A percentile compares a stretch with the other conserved stretches of the same genome.
Conservation (phyloP, 2,329 filamentous ascomycete species). For the Colletotrichum somersetense region DNA sequence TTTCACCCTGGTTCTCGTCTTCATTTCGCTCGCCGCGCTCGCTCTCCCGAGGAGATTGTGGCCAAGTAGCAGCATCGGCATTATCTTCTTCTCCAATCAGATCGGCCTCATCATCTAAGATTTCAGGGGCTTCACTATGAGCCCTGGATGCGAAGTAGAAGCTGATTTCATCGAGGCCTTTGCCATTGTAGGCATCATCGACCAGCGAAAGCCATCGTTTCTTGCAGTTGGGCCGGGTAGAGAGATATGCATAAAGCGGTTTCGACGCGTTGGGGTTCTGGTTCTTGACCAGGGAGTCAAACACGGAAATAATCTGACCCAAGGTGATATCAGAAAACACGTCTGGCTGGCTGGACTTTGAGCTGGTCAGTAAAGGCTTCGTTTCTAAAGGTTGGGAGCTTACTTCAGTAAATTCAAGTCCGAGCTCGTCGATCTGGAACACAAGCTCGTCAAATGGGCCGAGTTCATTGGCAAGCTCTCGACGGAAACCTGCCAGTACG, state of each 20-base stretch:
- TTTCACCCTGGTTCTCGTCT: conserved; percentile 16
- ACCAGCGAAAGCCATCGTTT: conserved; percentile 56
- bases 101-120: conserved; percentile 40
- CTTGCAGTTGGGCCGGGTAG: conserved; percentile 55
- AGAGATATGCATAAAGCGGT: conserved; percentile 57
- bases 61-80: conserved; percentile 33
- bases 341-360: conserved; percentile 53
- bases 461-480: conserved; percentile 61
- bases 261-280: conserved; percentile 56
- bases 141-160: conserved; percentile 51
- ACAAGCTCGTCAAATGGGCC: conserved; percentile 61
- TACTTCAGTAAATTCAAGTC: conserved; percentile 66
- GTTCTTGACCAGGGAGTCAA: conserved; percentile 59
- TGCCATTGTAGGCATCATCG: conserved; percentile 57
- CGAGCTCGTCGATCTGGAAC: conserved; percentile 65
- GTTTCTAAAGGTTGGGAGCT: conserved; percentile 38
- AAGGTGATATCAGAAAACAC: conserved; percentile 54
- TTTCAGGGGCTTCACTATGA: conserved; percentile 43
- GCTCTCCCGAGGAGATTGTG: conserved; percentile 30
- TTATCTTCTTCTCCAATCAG: conserved; percentile 42
- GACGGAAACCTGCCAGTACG: conserved; percentile 59
- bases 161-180: conserved; percentile 56
- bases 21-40: conserved; percentile 15
- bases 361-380: conserved; percentile 46
- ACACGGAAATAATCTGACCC: conserved; percentile 57